Conservation (phyloP, 2,329 filamentous ascomycete genomes). For the Diplodia corticola region DNA sequence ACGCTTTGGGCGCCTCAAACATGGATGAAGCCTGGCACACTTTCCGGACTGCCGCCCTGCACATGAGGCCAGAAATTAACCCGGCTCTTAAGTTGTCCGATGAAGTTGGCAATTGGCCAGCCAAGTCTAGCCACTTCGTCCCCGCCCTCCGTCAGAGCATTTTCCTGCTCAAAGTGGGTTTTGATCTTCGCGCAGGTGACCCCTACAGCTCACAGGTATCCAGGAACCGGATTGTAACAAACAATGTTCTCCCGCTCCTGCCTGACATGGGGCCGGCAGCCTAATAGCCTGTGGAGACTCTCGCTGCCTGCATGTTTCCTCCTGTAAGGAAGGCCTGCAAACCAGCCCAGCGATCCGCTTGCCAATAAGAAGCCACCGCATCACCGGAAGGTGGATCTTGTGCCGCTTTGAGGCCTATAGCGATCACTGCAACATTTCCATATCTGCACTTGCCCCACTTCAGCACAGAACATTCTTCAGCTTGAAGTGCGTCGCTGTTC, state of each 20-base stretch:
- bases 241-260: conserved; percentile 6
- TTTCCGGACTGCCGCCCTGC: background rate
- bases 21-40: background rate
- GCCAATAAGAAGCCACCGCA: background rate
- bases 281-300: background rate
- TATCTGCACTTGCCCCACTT: no score
- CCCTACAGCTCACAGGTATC: background rate
- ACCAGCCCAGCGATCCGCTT: background rate
- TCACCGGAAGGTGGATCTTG: background rate
- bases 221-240: background rate
- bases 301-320: background rate
- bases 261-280: background rate
- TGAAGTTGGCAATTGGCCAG: background rate
- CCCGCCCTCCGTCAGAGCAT: background rate
- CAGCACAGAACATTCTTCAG: background rate
- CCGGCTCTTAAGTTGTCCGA: background rate
- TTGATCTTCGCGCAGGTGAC: conserved; percentile 12
- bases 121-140: background rate
- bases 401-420: background rate
- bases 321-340: background rate
- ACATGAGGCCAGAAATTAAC: background rate
- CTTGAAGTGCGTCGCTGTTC: background rate
- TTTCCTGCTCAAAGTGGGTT: background rate
- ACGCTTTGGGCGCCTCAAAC: background rate
- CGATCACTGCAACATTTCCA: background rate